phyloP scores from a whole-genome alignment of 176 grass and related monocot species.

The Cocos nucifera region DNA sequence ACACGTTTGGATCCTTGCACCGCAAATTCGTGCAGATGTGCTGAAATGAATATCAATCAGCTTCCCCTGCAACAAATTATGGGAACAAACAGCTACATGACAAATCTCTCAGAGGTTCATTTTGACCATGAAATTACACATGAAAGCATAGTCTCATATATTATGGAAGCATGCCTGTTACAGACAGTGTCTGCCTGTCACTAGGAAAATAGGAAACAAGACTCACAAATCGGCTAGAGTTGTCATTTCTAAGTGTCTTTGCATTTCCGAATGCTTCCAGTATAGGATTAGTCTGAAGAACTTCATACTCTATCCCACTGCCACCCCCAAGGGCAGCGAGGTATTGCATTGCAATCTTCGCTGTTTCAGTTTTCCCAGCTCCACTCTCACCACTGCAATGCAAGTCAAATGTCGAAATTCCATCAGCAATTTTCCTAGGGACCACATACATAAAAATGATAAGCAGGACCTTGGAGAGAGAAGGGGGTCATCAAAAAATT shows the following conservation, averaged over 20 bases:
- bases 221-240: conserved; percentile 97
- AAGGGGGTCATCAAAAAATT: too few species aligned
- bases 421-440: too few species aligned
- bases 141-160: too few species aligned
- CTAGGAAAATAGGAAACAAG: conserved; percentile 7
- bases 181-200: too few species aligned
- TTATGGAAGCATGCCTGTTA: too few species aligned
- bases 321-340: conserved; percentile 90
- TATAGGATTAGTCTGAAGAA: conserved; percentile 94
- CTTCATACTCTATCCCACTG: conserved; percentile 95
- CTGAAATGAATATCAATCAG: conserved; percentile 98
- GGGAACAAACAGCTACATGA: background rate
- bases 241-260: conserved; percentile 94
- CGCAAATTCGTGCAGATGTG: conserved; percentile 78
- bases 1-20: conserved; percentile 97
- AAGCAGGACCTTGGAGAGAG: too few species aligned
- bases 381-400: conserved; percentile 85
- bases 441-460: too few species aligned
- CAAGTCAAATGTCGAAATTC: too few species aligned
- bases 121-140: too few species aligned
- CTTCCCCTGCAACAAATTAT: conserved; percentile 59
- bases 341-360: conserved; percentile 99
- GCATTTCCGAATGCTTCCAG: conserved; percentile 99
- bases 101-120: too few species aligned
- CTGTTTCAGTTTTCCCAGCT: conserved; percentile 98